Conservation (phyloP, 1,139 yeast genomes). For the Kurtzmaniella quercitrusa region DNA sequence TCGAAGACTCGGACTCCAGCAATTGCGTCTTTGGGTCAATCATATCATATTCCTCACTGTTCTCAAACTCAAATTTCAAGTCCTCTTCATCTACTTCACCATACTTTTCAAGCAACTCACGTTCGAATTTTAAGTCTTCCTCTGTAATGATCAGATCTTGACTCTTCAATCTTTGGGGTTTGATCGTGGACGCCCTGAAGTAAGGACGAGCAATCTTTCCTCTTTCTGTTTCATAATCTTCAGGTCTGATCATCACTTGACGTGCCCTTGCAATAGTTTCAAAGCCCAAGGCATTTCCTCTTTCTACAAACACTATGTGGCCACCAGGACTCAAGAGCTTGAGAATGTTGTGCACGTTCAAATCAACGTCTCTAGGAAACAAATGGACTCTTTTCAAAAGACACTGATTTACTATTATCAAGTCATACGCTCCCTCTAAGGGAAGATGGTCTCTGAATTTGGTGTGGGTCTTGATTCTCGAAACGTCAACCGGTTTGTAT, state of each 20-base stretch:
- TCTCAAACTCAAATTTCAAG: slow-evolving; percentile 47
- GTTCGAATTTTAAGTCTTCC: slow-evolving; percentile 30
- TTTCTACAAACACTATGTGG: slow-evolving; percentile 69
- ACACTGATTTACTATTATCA: slow-evolving; percentile 84
- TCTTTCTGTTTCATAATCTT: slow-evolving; percentile 48
- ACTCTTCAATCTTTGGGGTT: slow-evolving; percentile 36
- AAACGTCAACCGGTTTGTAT: slow-evolving; percentile 45
- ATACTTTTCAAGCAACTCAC: slow-evolving; percentile 27
- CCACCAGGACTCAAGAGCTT: slow-evolving; percentile 72
- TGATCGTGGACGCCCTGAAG: slow-evolving; percentile 45
- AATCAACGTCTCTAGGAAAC: slow-evolving; percentile 74
- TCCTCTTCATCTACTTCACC: slow-evolving; percentile 44
- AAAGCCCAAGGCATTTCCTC: slow-evolving; percentile 89
- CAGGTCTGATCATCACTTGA: slow-evolving; percentile 84
- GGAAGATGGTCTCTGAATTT: slow-evolving; percentile 48
- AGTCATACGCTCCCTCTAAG: slow-evolving; percentile 55
- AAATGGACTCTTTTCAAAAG: slow-evolving; percentile 54
- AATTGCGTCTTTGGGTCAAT: slow-evolving; percentile 19
- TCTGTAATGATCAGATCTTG: slow-evolving; percentile 35
- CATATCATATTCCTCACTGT: slow-evolving; percentile 36
- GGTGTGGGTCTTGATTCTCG: slow-evolving; percentile 49
- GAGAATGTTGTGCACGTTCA: slow-evolving; percentile 57
- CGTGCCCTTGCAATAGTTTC: slow-evolving; percentile 88
- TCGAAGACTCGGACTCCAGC: background rate
- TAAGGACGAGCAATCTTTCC: slow-evolving; percentile 75